A percentile compares a stretch with the other conserved stretches of the same genome.
phyloP scores from a whole-genome alignment of 331 rosid genomes.

The Arachis monticola region DNA sequence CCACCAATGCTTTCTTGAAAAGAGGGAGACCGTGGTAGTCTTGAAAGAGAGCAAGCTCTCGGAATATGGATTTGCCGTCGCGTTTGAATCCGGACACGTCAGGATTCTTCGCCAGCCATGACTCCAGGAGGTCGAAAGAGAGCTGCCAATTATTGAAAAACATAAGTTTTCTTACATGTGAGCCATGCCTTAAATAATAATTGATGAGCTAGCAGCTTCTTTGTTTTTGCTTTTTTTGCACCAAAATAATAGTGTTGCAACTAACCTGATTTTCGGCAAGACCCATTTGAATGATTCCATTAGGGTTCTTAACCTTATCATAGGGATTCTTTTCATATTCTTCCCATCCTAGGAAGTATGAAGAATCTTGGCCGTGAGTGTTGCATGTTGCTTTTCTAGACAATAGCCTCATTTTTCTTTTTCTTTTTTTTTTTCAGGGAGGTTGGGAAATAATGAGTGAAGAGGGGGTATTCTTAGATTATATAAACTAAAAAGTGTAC shows the following conservation, averaged over 20 bases:
- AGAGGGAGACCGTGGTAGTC: constrained; percentile 90
- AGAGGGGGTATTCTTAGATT: no score
- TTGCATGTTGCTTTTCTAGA: constrained; percentile 85
- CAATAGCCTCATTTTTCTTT: constrained; percentile 55
- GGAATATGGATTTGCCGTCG: constrained; percentile 76
- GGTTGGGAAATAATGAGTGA: background rate
- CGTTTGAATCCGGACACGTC: constrained; percentile 75
- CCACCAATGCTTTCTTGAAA: constrained; percentile 87
- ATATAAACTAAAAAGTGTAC: no score
- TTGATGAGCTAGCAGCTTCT: constrained; percentile 6
- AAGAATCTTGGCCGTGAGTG: constrained; percentile 96
- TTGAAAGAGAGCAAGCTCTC: constrained; percentile 96
- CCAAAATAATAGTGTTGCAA: background rate
- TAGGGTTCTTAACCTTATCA: constrained; percentile 63
- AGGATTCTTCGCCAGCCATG: constrained; percentile 81
- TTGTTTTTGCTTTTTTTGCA: constrained; percentile 1
- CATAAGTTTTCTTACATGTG: constrained; percentile 23
- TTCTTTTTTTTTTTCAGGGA: background rate
- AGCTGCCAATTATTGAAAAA: constrained; percentile 54
- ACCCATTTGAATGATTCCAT: constrained; percentile 98
- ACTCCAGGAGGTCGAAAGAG: constrained; percentile 80
- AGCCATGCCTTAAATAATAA: constrained; percentile 29
- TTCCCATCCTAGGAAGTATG: constrained; percentile 93
- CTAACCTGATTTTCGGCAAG: constrained; percentile 94
- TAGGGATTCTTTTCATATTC: constrained; percentile 89